Evolutionary conservation across 768 basidiomycete genomes (phyloP).

Genomic region (Pulveroboletus sp.): DNA sequence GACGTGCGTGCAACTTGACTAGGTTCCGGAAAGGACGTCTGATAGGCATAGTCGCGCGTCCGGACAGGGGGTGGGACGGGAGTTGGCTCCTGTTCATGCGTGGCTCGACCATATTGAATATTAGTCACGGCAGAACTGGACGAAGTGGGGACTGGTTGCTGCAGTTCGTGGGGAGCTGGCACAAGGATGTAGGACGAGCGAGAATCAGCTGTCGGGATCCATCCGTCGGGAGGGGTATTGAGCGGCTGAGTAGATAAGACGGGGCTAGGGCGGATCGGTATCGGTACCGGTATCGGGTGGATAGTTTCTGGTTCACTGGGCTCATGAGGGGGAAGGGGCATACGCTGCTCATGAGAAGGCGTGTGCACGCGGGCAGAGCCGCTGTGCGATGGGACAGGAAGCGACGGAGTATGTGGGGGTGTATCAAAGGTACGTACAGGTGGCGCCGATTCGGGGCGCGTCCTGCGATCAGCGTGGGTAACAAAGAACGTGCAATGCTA

Average conservation of each 20-base stretch:
- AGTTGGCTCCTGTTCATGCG: constrained; percentile 4
- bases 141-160: constrained; percentile 10
- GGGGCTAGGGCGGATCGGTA: constrained; percentile 24
- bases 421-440: constrained; percentile 23
- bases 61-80: constrained; percentile 19
- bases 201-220: constrained; percentile 29
- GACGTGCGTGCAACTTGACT: constrained; percentile 14
- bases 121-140: constrained; percentile 15
- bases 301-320: constrained; percentile 23
- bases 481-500: not conserved
- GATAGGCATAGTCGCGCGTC: constrained; percentile 30
- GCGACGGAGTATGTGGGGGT: constrained; percentile 10
- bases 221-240: constrained; percentile 19
- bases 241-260: constrained; percentile 4
- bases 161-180: constrained; percentile 20
- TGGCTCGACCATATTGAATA: constrained; percentile 7
- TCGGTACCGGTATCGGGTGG: constrained; percentile 26
- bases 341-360: constrained; percentile 16
- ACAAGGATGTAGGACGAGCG: constrained; percentile 20
- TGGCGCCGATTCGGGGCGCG: constrained; percentile 25
- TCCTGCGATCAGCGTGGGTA: constrained; percentile 17
- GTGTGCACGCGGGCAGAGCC: constrained; percentile 13
- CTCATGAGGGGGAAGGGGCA: constrained; percentile 7
- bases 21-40: constrained; percentile 7
- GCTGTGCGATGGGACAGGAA: constrained; percentile 21